Conservation (phyloP, 2,329 filamentous ascomycete species). For the Atkinsonella texensis region DNA sequence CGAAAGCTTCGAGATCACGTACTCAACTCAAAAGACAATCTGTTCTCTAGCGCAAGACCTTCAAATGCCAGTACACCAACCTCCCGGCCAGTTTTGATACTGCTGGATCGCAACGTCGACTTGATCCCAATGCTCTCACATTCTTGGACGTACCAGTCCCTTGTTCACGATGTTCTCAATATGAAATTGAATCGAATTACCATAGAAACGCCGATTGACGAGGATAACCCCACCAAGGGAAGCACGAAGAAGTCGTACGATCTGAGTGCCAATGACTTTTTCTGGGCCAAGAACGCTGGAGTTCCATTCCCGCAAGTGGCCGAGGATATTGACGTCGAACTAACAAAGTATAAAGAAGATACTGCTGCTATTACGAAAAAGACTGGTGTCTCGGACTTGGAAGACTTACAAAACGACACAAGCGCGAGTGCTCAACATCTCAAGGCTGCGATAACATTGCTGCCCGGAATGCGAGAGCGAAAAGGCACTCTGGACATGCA, state of each 20-base stretch:
- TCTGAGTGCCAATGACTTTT: conserved; percentile 80
- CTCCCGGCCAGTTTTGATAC: conserved; percentile 77
- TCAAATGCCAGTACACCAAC: conserved; percentile 49
- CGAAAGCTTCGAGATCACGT: conserved; percentile 93
- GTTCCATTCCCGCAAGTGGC: conserved; percentile 91
- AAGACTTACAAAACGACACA: conserved; percentile 84
- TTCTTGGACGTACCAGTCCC: conserved; percentile 69
- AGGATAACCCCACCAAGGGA: conserved; percentile 60
- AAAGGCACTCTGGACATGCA: conserved; percentile 96
- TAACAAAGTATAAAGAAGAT: conserved; percentile 92
- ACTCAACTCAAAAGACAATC: conserved; percentile 92
- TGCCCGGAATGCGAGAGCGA: conserved; percentile 84
- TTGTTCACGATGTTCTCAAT: conserved; percentile 54
- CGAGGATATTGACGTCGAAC: conserved; percentile 87
- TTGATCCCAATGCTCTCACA: conserved; percentile 98
- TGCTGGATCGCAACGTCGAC: conserved; percentile 92
- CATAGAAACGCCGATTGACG: conserved; percentile 72
- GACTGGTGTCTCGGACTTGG: conserved; percentile 82
- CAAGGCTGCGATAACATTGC: conserved; percentile 85
- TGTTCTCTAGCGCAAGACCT: conserved; percentile 65
- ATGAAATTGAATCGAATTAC: conserved; percentile 80
- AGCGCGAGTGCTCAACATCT: conserved; percentile 85
- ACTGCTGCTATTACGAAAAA: conserved; percentile 90
- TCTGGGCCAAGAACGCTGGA: conserved; percentile 88
- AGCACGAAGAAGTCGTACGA: conserved; percentile 84